Base-by-base conservation (phyloP, 306 rosid genomes). In the Castanospermum australe region DNA sequence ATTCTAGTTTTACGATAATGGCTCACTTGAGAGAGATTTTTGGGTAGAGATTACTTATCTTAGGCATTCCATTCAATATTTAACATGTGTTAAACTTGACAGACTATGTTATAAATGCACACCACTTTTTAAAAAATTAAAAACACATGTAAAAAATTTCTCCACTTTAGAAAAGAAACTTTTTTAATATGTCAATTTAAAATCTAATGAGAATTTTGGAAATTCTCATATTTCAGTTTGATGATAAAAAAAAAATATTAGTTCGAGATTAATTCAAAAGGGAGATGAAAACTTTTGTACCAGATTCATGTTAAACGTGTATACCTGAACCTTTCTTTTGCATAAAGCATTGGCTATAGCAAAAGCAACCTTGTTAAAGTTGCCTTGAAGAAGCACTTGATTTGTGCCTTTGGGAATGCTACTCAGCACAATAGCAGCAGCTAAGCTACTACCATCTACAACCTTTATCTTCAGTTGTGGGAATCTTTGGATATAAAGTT, bases 391-490 rank as follows among this genome's bases (percentile, higher is more conserved):
- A 20, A 90, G 60, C 9, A 92, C 91, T 63, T 88, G 88, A 33
- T 77, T 84, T 18, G 94, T 82, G 22, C 76, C 87, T 75, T 84
- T 80, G 5, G 94, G 97, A 69, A 88, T 83, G 66, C 22, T 86
- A 76, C 86, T 88, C 3, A 88, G 74, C 2, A 87, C 71, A n/a
- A 82, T 63, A 22, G 84, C 90, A 18, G 77, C 90, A 8, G 85
- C 89, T 4, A 88, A 77, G 71, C 87, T 82, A 45, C 86, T 86
- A 6, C 94, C 92, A 74, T 90, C 92, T 18, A 90, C 90, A 61
- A 90, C 42, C 70, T 71, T 88, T 4, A 88, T 41, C 24, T 76
- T 86, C 50, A 88, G 51, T 20, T 80, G 1, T 12, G 94, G 91
- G 41, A 84, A 50, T 70, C 71, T 86, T 0, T 28, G 28, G 13